These are phyloP conservation scores for Xylaria sp. DNA, from an alignment of 2,329 filamentous ascomycete genomes.

Conservation along the genomic window DNA sequence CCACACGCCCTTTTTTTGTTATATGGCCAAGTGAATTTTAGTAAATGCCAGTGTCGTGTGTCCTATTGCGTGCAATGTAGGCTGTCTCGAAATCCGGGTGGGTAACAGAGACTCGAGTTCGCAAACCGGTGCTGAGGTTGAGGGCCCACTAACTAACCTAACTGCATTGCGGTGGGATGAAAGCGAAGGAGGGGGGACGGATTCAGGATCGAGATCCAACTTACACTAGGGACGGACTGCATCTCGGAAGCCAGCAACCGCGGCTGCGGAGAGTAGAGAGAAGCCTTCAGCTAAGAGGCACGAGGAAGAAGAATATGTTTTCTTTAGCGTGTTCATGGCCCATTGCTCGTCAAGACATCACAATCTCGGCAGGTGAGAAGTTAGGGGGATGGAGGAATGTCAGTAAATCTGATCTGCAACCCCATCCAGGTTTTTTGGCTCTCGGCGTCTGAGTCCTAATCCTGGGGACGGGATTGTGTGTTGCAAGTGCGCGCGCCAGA, in stretches of 20 bases:
- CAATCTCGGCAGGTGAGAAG: constrained; percentile 35
- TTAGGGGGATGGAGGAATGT: constrained; percentile 40
- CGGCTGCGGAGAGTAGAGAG: constrained; percentile 49
- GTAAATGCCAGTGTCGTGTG: constrained; percentile 22
- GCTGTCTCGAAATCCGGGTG: constrained; percentile 18
- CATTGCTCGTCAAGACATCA: constrained; percentile 51
- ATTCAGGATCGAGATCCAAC: constrained; percentile 45
- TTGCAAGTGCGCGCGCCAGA: constrained; percentile 18
- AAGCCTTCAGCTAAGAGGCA: constrained; percentile 50
- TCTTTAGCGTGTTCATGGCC: constrained; percentile 46
- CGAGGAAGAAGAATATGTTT: constrained; percentile 42
- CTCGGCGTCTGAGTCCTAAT: constrained; percentile 2
- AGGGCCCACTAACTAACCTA: constrained; percentile 30
- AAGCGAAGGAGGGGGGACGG: constrained; percentile 14
- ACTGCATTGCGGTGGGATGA: constrained; percentile 31
- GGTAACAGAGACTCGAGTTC: constrained; percentile 23
- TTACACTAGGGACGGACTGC: constrained; percentile 66
- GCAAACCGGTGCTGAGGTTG: constrained; percentile 20
- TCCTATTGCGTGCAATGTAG: constrained; percentile 17
- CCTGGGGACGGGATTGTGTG: constrained; percentile 2
- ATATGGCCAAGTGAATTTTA: constrained; percentile 4
- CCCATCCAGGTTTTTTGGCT: constrained; percentile 12
- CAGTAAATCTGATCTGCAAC: constrained; percentile 39
- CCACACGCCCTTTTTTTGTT: neutral
- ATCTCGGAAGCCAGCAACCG: constrained; percentile 56